phyloP scores from a whole-genome alignment of 1,284 basidiomycete genomes.

The Neotropicomus parvogracilis region DNA sequence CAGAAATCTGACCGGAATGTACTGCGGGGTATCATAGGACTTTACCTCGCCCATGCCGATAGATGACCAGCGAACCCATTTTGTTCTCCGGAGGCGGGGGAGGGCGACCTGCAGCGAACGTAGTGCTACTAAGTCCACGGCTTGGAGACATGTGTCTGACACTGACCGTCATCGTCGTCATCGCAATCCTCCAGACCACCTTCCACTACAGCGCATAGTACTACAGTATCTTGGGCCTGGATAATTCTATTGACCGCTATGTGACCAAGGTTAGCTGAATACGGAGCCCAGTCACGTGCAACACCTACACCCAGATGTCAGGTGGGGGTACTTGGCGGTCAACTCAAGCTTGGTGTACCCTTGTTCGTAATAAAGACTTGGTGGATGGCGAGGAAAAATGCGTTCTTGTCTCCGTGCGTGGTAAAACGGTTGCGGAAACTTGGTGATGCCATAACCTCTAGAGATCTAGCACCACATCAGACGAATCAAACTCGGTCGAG shows the following conservation, averaged over 20 bases:
- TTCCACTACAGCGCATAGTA: constrained; percentile 37
- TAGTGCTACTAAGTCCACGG: background rate
- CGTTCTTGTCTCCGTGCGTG: constrained; percentile 23
- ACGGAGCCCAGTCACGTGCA: background rate
- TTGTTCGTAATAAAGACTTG: constrained; percentile 22
- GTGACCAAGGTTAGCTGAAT: constrained; percentile 9
- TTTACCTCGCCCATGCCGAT: constrained; percentile 27
- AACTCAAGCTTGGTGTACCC: constrained; percentile 29
- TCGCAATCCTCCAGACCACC: constrained; percentile 39
- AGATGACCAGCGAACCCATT: constrained; percentile 38
- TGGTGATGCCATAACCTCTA: constrained; percentile 13
- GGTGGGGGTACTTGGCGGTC: constrained; percentile 29
- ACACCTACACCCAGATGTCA: constrained; percentile 30
- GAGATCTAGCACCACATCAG: constrained; percentile 17
- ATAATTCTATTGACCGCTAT: constrained; percentile 43
- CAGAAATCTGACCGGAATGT: background rate
- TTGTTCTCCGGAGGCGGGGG: constrained; percentile 39
- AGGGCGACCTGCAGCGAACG: constrained; percentile 8
- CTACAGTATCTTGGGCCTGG: constrained; percentile 34
- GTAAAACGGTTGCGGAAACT: constrained; percentile 26
- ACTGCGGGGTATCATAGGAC: background rate
- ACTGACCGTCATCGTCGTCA: constrained; percentile 26
- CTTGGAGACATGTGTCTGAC: background rate
- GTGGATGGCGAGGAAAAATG: constrained; percentile 17
- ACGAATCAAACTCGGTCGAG: background rate